These are phyloP conservation scores for Maudiozyma humilis DNA, from an alignment of 1,139 yeast genomes.

Conservation along the genomic window DNA sequence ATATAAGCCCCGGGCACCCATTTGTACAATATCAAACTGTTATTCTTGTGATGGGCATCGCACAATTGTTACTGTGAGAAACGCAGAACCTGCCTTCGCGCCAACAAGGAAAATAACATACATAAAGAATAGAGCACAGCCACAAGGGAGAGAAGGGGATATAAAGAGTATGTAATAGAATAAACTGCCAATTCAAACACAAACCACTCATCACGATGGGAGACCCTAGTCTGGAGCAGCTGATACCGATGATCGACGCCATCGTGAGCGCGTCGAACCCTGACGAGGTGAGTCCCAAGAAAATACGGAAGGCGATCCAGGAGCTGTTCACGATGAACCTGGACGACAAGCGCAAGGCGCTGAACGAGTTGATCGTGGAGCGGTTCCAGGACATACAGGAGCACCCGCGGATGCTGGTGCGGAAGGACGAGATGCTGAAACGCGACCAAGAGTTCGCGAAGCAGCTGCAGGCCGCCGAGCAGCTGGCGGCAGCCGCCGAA, in stretches of 20 bases:
- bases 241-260: constrained; percentile 66
- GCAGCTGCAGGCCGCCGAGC: constrained; percentile 10
- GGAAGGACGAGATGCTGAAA: constrained; percentile 25
- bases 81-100: too few species aligned
- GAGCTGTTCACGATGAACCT: constrained; percentile 56
- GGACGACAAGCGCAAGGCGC: constrained; percentile 44
- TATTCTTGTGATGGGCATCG: too few species aligned
- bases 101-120: too few species aligned
- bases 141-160: too few species aligned
- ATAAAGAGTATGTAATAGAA: too few species aligned
- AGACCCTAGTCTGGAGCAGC: constrained; percentile 28
- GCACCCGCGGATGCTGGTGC: constrained; percentile 21
- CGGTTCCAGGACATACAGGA: constrained; percentile 46
- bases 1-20: too few species aligned
- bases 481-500: not conserved
- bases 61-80: too few species aligned
- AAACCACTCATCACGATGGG: too few species aligned
- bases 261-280: constrained; percentile 67
- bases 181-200: too few species aligned
- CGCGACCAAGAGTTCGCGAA: constrained; percentile 30
- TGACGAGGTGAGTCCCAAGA: constrained; percentile 63
- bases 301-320: constrained; percentile 61
- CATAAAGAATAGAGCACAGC: too few species aligned
- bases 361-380: constrained; percentile 53
- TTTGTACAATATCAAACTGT: too few species aligned